Evolutionary conservation across 169 alveolate species (phyloP), one percentile per base, ranked within the genome.

Genomic region (Perkinsus olseni): DNA sequence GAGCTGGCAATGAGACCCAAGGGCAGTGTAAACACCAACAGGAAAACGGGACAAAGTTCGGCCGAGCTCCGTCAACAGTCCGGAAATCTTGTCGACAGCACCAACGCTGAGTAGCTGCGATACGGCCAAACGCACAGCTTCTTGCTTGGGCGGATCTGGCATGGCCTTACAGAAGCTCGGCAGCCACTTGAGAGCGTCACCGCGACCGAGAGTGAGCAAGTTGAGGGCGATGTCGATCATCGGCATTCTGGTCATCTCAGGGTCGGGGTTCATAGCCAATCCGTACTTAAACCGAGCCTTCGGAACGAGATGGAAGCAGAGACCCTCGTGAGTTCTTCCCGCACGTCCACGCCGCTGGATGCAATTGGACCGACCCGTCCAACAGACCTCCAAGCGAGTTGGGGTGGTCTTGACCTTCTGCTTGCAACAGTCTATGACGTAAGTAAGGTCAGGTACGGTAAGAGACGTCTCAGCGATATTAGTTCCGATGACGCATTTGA

Each of bases 391-490:
- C 96, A 94, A 97, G 94, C 38, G 97, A 93, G 21, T 95, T 96
- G 97, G 91, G 97, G 94, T 95, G 82, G 82, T 62, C 82, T 62
- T 62, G 34, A 62, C 82, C 82, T 98, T 98, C 92, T 96, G 97
- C 93, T 97, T 96, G 34, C 99, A 98, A 39, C 98, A 95, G 94
- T 98, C 99, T 0, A 98, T 97, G 92, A 98, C 99, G 94, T 97
- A 97, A 39, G 95, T 94, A 0, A 95, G 93, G 94, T 97, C 97
- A 38, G 99, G 99, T 91, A 98, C 97, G 36, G 99, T 98, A 82
- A 98, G 94, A 6, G 99, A 97, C 3, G 99, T 97, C 96, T 98
- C 99, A 11, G 99, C 98, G 24, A 98, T 98, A 94, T 98, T 98
- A 31, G 99, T 98, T 31, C 99, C 94, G 37, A 98, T 95, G n/a